Conservation (phyloP, 495 filamentous ascomycete species). For the Xylaria cubensis region DNA sequence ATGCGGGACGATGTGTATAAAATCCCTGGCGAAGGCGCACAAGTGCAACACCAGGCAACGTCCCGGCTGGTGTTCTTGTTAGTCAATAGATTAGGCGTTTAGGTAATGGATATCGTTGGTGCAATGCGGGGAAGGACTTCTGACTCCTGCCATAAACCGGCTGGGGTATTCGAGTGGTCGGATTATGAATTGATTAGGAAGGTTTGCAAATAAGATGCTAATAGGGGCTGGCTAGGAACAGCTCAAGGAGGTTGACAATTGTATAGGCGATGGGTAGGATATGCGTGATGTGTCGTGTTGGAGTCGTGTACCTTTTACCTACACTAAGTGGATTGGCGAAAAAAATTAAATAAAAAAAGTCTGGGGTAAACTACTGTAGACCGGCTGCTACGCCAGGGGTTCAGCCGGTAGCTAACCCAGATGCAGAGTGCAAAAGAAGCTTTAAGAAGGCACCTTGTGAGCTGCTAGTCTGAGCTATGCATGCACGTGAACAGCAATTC, state of each 20-base stretch:
- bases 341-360: slow-evolving; percentile 4
- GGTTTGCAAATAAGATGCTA: slow-evolving; percentile 5
- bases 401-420: slow-evolving; percentile 7
- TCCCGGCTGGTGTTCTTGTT: slow-evolving; percentile 46
- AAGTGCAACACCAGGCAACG: slow-evolving; percentile 22
- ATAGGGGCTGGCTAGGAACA: slow-evolving; percentile 16
- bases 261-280: not conserved
- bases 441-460: not conserved
- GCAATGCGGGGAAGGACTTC: slow-evolving; percentile 53
- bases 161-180: not conserved
- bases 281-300: slow-evolving; percentile 12
- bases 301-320: slow-evolving; percentile 1
- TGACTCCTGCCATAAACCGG: not conserved
- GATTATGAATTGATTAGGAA: slow-evolving; percentile 7
- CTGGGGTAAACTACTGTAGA: slow-evolving; percentile 13
- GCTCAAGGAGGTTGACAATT: not conserved
- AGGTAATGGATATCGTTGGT: slow-evolving; percentile 54
- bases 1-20: slow-evolving; percentile 9
- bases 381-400: slow-evolving; percentile 3
- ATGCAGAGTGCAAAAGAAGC: not conserved
- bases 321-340: not conserved
- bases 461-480: slow-evolving; percentile 2
- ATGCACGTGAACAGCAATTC: slow-evolving; percentile 23
- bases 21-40: not conserved
- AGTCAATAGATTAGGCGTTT: slow-evolving; percentile 54